Percentiles rank a stretch among this genome's conserved stretches.
These are phyloP conservation scores for Teunomyces kruisii DNA, from an alignment of 805 yeast genomes.

Conservation along the genomic window DNA sequence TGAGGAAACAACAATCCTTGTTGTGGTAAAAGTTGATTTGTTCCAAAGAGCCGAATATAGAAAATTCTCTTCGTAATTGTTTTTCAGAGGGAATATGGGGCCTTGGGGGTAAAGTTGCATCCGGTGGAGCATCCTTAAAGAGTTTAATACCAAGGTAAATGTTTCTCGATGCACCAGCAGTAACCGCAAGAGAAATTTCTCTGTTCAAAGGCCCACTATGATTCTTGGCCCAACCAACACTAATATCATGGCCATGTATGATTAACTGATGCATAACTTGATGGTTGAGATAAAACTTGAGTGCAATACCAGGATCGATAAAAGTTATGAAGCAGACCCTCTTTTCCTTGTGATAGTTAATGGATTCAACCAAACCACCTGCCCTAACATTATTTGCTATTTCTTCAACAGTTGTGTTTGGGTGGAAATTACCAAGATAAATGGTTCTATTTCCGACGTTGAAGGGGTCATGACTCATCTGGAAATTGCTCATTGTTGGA, in stretches of 20 bases:
- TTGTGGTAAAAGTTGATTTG: conserved; percentile 72
- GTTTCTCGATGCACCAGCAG: conserved; percentile 75
- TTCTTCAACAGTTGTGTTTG: conserved; percentile 66
- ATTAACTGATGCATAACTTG: conserved; percentile 56
- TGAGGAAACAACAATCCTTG: conserved; percentile 72
- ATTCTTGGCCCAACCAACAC: conserved; percentile 70
- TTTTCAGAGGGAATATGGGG: conserved; percentile 4
- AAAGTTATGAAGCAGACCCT: conserved; percentile 70
- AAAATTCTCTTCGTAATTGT: conserved; percentile 58
- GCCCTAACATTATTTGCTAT: conserved; percentile 73
- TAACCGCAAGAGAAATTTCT: conserved; percentile 59
- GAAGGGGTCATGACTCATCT: conserved; percentile 20
- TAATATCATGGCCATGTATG: conserved; percentile 60
- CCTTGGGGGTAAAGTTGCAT: neutral
- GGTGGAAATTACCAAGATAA: conserved; percentile 65
- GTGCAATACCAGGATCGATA: conserved; percentile 61
- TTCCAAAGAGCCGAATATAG: conserved; percentile 67
- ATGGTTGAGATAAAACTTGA: conserved; percentile 61
- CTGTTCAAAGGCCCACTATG: conserved; percentile 63
- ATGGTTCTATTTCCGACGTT: conserved; percentile 62
- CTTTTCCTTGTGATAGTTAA: conserved; percentile 52
- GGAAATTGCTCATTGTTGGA: conserved; percentile 4
- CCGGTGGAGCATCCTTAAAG: conserved; percentile 11
- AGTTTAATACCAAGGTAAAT: conserved; percentile 66
- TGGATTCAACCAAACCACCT: conserved; percentile 67